Percentiles rank a stretch among this genome's conserved stretches.
phyloP scores from a whole-genome alignment of 2,329 filamentous ascomycete species.

The Hortaea sp. region DNA sequence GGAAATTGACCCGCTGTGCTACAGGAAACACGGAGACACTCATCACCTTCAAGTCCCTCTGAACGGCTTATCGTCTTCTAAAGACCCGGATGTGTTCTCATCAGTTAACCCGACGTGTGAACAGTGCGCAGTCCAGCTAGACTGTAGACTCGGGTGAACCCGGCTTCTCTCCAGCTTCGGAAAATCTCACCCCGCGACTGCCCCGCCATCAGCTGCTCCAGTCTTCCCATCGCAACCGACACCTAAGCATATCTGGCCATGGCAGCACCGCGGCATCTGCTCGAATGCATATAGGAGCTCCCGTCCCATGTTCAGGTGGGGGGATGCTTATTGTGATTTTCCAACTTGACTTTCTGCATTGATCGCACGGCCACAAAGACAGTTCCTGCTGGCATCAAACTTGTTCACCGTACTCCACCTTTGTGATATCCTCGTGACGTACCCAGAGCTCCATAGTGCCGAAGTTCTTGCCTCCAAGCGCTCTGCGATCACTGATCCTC shows the following conservation, averaged over 20 bases:
- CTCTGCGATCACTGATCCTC: background rate
- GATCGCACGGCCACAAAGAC: no score
- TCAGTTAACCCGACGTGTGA: no score
- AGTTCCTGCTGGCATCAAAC: no score
- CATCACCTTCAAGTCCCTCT: no score
- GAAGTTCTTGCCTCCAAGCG: conserved; percentile 2
- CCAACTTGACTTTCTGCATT: no score
- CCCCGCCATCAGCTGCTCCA: background rate
- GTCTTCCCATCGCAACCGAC: background rate
- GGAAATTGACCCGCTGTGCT: no score
- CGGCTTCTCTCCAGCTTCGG: background rate
- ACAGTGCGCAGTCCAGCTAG: no score
- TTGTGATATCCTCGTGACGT: conserved; percentile 3
- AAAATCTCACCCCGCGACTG: background rate
- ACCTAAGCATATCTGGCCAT: background rate
- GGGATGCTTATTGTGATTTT: no score
- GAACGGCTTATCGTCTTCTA: no score
- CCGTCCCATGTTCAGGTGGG: background rate
- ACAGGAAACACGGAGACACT: no score
- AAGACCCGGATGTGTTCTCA: no score
- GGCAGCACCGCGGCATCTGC: conserved; percentile 1
- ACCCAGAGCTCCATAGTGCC: conserved; percentile 1
- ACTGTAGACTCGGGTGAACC: no score
- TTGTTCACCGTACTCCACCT: background rate
- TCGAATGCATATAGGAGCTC: background rate